These are phyloP conservation scores for Aurifilum marmelostoma DNA, from an alignment of 2,329 filamentous ascomycete genomes.

Conservation along the genomic window DNA sequence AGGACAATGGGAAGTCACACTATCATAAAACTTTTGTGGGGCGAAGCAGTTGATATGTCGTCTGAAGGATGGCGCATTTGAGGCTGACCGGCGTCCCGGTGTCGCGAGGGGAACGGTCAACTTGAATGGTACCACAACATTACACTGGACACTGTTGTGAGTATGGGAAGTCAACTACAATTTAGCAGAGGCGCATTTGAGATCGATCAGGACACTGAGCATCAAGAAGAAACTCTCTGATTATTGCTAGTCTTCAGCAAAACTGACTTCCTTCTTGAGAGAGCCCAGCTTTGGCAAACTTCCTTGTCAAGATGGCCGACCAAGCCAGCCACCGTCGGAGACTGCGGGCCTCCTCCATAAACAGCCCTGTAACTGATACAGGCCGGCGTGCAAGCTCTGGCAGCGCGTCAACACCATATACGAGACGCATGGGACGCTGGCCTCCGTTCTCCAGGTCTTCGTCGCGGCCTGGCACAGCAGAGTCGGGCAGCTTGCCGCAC, in stretches of 20 bases:
- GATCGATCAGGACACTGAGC: neutral
- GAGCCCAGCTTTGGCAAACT: neutral
- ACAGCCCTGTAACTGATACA: neutral
- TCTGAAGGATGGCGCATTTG: neutral
- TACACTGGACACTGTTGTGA: neutral
- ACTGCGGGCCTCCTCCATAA: neutral
- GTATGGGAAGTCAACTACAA: neutral
- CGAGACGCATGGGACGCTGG: neutral
- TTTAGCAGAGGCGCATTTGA: neutral
- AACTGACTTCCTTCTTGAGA: neutral
- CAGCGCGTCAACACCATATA: neutral
- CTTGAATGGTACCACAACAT: neutral
- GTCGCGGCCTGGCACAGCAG: neutral
- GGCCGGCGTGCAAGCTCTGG: neutral
- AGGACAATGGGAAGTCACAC: constrained; percentile 21
- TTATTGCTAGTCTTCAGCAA: neutral
- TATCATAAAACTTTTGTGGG: constrained; percentile 15
- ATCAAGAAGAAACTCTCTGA: neutral
- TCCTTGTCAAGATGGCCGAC: neutral
- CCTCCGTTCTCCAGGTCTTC: neutral
- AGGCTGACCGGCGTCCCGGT: too few relatives aligned
- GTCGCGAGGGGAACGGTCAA: neutral
- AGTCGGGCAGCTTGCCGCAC: neutral
- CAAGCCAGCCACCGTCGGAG: neutral
- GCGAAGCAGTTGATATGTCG: neutral